Percentiles rank a stretch among this genome's conserved stretches.
Conservation (phyloP, 2,329 filamentous ascomycete genomes). For the Colletotrichum godetiae region DNA sequence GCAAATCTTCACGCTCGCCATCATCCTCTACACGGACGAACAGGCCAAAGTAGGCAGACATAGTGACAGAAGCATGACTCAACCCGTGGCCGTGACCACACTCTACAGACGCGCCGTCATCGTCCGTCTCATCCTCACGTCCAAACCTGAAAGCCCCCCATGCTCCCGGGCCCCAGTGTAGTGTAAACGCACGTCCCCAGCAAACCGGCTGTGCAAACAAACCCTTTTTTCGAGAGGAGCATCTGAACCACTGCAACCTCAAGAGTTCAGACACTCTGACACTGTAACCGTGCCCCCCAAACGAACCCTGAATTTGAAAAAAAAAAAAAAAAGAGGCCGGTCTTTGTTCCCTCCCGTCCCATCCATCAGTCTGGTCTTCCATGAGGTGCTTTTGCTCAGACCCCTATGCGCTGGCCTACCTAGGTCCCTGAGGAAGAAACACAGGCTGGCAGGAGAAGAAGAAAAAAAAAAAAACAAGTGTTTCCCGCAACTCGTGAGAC, state of each 20-base stretch:
- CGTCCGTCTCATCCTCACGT: not conserved
- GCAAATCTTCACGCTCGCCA: not conserved
- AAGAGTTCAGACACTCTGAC: not conserved
- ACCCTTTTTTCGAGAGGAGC: not conserved
- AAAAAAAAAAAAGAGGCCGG: too few relatives aligned
- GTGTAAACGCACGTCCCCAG: not conserved
- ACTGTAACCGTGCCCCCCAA: not conserved
- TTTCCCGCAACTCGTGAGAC: too few relatives aligned
- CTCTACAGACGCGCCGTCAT: not conserved
- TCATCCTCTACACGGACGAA: not conserved
- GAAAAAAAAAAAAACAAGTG: too few relatives aligned
- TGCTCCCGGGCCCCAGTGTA: not conserved
- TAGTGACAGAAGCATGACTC: not conserved
- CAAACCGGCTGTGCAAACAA: not conserved
- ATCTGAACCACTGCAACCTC: not conserved
- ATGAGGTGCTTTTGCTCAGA: too few relatives aligned
- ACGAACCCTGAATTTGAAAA: not conserved
- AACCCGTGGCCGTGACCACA: not conserved
- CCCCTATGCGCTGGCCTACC: too few relatives aligned
- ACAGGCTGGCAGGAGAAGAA: too few relatives aligned
- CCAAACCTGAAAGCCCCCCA: not conserved
- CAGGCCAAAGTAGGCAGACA: not conserved
- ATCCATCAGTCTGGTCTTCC: too few relatives aligned
- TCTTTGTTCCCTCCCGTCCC: not conserved
- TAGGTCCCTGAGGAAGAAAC: too few relatives aligned